Evolutionary conservation across 2,329 filamentous ascomycete genomes (phyloP), one percentile per base, ranked within the genome.

Genomic region (Lecanicillium sp.): DNA sequence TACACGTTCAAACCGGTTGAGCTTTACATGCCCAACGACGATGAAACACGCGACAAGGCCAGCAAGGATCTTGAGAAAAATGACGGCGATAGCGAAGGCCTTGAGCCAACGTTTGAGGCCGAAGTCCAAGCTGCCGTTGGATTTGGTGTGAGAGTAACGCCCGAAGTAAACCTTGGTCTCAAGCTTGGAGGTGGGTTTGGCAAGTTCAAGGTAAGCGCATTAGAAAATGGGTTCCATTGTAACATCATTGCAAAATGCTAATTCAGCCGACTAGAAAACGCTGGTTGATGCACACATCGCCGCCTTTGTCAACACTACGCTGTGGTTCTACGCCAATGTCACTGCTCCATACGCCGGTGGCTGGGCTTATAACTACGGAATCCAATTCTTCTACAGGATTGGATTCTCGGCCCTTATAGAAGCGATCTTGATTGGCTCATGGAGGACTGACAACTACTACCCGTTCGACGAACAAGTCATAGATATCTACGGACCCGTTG

Each of bases 101-200:
- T 45, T 10, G 12, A 24, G 23, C 50, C 50, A 9, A 33, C 37
- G 1, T 52, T 49, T 17, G 41, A 38, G 35, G 49, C 49, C n/a
- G 44, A 39, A 15, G 49, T 51, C 12, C n/a, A 49, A 26, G 26
- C 44, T 20, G 24, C 10, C 5, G 45, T 41, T 21, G 40, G 36
- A 2, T 27, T 51, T 14, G 42, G 20, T 20, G 37, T 48, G 19
- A 27, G 44, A 5, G 35, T 51, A 5, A 35, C 38, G 17, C 41
- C 21, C 14, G 42, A 52, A 43, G 38, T 43, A 6, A 50, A 52
- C 24, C 21, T 52, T 11, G 50, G 50, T 19, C 26, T 44, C 38
- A 45, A 42, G 15, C 30, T 52, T 5, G 50, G 50, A 4, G 45
- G 50, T 12, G 39, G 39, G 15, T 14, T 40, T 20, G 38, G 38